phyloP scores from a whole-genome alignment of 306 rosid species.

The Cyclanthera cordifolia region DNA sequence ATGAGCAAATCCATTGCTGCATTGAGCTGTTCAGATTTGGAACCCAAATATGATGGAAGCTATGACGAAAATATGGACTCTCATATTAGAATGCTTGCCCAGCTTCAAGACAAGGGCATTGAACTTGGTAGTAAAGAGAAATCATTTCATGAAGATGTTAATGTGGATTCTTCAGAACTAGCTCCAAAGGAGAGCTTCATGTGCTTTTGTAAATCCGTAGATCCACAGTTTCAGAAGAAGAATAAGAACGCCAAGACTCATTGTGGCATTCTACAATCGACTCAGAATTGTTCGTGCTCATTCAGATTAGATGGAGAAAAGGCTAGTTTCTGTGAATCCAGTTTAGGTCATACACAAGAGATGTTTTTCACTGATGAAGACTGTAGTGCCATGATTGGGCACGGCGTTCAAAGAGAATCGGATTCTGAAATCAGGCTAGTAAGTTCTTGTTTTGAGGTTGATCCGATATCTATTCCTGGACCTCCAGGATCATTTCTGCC shows the following conservation, averaged over 20 bases:
- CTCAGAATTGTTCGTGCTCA: constrained; percentile 15
- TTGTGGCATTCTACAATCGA: constrained; percentile 15
- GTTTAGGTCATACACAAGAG: background rate
- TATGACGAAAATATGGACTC: constrained; percentile 14
- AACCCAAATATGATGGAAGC: background rate
- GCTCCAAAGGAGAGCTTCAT: constrained; percentile 16
- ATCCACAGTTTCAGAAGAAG: constrained; percentile 15
- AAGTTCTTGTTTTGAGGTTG: constrained; percentile 29
- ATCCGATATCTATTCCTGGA: constrained; percentile 53
- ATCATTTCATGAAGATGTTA: constrained; percentile 13
- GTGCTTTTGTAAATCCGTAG: constrained; percentile 19
- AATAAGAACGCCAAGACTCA: background rate
- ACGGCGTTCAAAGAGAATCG: constrained; percentile 21
- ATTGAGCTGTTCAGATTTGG: constrained; percentile 23
- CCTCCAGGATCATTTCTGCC: constrained; percentile 61
- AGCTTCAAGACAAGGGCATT: constrained; percentile 16
- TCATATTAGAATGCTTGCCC: constrained; percentile 13
- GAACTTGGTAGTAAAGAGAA: constrained; percentile 15
- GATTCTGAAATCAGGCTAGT: constrained; percentile 26
- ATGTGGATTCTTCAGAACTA: constrained; percentile 14
- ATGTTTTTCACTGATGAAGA: constrained; percentile 26
- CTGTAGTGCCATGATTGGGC: constrained; percentile 25
- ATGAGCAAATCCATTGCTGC: constrained; percentile 16
- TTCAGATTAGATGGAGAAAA: constrained; percentile 16
- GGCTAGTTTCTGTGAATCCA: background rate